Evolutionary conservation across 2,329 filamentous ascomycete species (phyloP).

Genomic region (Calonectria leucothoes): DNA sequence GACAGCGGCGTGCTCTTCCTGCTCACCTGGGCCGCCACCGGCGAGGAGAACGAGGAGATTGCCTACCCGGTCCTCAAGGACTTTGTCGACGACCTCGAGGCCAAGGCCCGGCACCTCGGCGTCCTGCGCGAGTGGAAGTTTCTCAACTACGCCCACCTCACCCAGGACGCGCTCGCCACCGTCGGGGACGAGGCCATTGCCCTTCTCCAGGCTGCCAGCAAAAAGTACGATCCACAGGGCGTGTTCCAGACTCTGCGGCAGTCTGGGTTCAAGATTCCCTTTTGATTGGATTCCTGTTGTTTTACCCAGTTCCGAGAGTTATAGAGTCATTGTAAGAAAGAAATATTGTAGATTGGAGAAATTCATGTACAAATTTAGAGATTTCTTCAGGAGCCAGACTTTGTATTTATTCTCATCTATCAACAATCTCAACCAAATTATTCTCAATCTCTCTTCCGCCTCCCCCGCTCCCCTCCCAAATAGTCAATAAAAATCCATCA

Average conservation of each 20-base stretch:
- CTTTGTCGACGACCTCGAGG: conserved; percentile 47
- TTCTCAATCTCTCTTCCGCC: background rate
- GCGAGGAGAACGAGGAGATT: conserved; percentile 46
- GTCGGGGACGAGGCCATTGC: conserved; percentile 53
- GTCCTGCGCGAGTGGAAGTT: conserved; percentile 49
- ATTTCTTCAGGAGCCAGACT: background rate
- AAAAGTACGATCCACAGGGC: conserved; percentile 52
- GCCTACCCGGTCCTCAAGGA: conserved; percentile 50
- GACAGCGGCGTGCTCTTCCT: conserved; percentile 47
- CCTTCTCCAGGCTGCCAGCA: conserved; percentile 44
- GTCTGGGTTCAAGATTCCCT: conserved; percentile 49
- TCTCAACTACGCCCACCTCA: conserved; percentile 56
- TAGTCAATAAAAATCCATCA: background rate
- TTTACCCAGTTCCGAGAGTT: no score
- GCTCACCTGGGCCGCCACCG: conserved; percentile 43
- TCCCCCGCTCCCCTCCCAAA: background rate
- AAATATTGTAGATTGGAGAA: background rate
- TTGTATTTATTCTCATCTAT: background rate
- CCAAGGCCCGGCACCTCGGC: conserved; percentile 37
- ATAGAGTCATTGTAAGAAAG: no score
- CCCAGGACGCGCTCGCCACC: conserved; percentile 51
- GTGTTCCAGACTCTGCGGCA: conserved; percentile 51
- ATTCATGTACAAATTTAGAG: background rate
- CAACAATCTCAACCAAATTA: background rate
- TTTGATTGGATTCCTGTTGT: conserved; percentile 4